These are phyloP conservation scores for Arachis monticola DNA, from an alignment of 331 rosid species.

Conservation along the genomic window DNA sequence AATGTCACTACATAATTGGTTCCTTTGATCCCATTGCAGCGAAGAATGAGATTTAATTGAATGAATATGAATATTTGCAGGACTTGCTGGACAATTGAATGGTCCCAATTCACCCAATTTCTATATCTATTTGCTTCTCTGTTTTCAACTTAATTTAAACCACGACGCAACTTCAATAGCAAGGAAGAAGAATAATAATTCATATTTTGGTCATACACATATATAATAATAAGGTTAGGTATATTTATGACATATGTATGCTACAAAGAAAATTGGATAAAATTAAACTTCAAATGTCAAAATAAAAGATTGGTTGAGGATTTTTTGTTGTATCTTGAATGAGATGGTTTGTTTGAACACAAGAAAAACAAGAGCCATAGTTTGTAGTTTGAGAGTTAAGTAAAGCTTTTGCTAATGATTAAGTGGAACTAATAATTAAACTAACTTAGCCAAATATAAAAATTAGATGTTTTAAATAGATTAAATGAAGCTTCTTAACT, in stretches of 20 bases:
- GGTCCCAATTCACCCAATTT: slow-evolving; percentile 36
- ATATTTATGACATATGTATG: slow-evolving; percentile 24
- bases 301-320: slow-evolving; percentile 33
- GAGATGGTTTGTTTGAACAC: slow-evolving; percentile 29
- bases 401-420: slow-evolving; percentile 27
- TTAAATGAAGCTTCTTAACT: slow-evolving; percentile 25
- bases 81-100: background rate
- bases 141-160: slow-evolving; percentile 20
- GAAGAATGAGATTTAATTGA: background rate
- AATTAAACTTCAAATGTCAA: background rate
- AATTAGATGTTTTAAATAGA: background rate
- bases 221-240: slow-evolving; percentile 5
- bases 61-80: too few relatives aligned
- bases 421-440: background rate
- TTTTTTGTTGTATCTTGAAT: background rate
- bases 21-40: background rate
- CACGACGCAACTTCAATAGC: slow-evolving; percentile 9
- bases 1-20: slow-evolving; percentile 25
- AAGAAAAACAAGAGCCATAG: background rate
- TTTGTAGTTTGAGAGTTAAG: slow-evolving; percentile 44
- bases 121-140: background rate
- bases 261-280: background rate
- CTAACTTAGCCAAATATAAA: background rate
- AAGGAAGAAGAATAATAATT: slow-evolving; percentile 36
- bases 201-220: slow-evolving; percentile 20